Evolutionary conservation across 257 asterid species (phyloP), one percentile per base, ranked within the genome.

Genomic region (Ilex asprella): DNA sequence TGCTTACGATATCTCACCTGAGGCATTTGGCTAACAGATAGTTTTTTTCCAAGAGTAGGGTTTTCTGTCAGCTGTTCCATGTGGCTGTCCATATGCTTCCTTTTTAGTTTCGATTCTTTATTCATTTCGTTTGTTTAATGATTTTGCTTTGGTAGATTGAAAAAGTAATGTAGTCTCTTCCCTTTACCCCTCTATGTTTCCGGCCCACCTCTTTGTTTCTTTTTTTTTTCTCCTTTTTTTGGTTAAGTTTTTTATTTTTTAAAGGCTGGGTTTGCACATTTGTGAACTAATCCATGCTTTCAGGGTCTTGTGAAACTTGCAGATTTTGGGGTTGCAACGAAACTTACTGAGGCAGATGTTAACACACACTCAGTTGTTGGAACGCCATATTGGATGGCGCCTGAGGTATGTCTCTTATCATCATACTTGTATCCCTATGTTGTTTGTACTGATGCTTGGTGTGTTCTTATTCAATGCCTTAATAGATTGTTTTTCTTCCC

Each of bases 331-430:
- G 99, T 93, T 66, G 99, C 99, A 39, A 89, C 97, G 53, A 93
- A 93, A 75, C 84, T 93, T 58, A 89, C 91, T 9, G 99, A 89
- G 72, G 97, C 96, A 60, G 95, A 89, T 82, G 88, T 77, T 54
- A 93, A 89, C 66, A 85, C 99, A 15, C 95, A 89, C 77, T 84
- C 97, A 60, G 99, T 93, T 75, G 99, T 86, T 78, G 99, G 99
- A 70, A 93, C 99, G 10, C 99, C 99, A 56, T 93, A 93, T 68
- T 93, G 99, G 99, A 93, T 93, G 99, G 97, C 99, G 69, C 99
- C 99, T 72, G 99, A 93, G 97, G 99, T 89, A 71, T 21, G 27
- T 21, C 60, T 62, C 51, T 53, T 51, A 27, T 52, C 16, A 7
- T 62, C 16, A 7, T 62, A 44, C 67, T 12, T 35, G 62, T 44